Base-by-base conservation (phyloP, 2,329 filamentous ascomycete species). In the Lasiodiplodia hormozganensis region DNA sequence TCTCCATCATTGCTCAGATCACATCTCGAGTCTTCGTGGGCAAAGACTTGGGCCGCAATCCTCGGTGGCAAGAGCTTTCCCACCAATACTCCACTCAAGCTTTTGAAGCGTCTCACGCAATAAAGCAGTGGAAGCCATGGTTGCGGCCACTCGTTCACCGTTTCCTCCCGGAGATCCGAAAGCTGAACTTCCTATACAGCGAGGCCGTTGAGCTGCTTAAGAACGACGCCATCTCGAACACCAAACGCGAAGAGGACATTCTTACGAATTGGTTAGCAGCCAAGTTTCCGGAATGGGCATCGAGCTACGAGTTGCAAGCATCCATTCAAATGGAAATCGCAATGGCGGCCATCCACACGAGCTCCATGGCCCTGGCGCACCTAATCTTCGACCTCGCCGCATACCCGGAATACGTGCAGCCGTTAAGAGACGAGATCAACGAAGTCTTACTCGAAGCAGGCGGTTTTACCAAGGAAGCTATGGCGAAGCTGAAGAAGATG, bases 21-120 rank as follows among this genome's bases (percentile, higher is more conserved):
- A 80, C 80, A 1, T 77, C 79, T 0, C 76, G 81, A 18, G 74
- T 83, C 43, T 79, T 83, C 62, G 75, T 80, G 38, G 80, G 82
- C 21, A 72, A 77, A 5, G 68, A 70, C 6, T 70, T 81, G 7
- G 78, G 77, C 62, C 74, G 75, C 21, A 79, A 82, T 65, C 71
- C 77, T 68, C 71, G 76, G 65, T 84, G 82, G 81, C 71, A 82
- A 18, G 67, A 74, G 0, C 73, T 76, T 2, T 72, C 76, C 36
- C 76, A 74, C 11, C 68, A 73, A 31, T 82, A 81, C 71, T 77
- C 78, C 0, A 71, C 77, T 40, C 77, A 80, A 25, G 70, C 79
- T 0, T 78, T 80, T 28, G 69, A 75, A 1, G 78, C 75, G 4
- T 68, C 77, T 31, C 52, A 76, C 28, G 65, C 76, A 4, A 72